A percentile compares a stretch with the other conserved stretches of the same genome.
These are phyloP conservation scores for Salvia miltiorrhiza DNA, from an alignment of 257 asterid species.

Conservation along the genomic window DNA sequence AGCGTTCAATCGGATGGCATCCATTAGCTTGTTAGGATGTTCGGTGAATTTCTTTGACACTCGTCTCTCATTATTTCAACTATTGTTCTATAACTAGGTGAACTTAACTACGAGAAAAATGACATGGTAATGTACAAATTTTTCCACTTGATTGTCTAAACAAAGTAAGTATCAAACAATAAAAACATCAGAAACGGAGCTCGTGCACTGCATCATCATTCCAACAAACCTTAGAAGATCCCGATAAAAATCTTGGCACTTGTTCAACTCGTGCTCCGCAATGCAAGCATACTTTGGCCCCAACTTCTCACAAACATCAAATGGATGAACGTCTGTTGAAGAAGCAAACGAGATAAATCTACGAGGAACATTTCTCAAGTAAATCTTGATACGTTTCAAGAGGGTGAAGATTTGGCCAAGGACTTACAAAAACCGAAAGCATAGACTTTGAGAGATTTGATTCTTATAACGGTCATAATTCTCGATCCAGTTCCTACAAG, in stretches of 20 bases:
- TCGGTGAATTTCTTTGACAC: not conserved
- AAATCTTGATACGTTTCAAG: slow-evolving; percentile 3
- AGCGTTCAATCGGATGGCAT: not conserved
- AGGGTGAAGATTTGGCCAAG: slow-evolving; percentile 8
- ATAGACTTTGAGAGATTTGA: slow-evolving; percentile 81
- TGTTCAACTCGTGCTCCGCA: slow-evolving; percentile 64
- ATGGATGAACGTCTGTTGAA: slow-evolving; percentile 80
- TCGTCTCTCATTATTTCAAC: not conserved
- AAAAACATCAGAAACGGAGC: not conserved
- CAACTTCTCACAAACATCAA: slow-evolving; percentile 86
- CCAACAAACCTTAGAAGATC: slow-evolving; percentile 82
- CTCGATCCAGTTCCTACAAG: slow-evolving; percentile 99
- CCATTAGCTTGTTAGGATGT: not conserved
- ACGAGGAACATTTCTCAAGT: slow-evolving; percentile 1
- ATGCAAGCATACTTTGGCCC: slow-evolving; percentile 76
- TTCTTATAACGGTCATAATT: slow-evolving; percentile 74
- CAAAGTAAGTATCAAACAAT: not conserved
- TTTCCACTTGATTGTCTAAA: not conserved
- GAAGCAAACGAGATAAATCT: slow-evolving; percentile 22
- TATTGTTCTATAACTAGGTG: not conserved
- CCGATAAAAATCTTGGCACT: slow-evolving; percentile 59
- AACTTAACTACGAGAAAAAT: not conserved
- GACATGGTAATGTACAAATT: not conserved
- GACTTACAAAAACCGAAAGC: slow-evolving; percentile 98
- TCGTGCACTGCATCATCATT: not conserved